A percentile compares a stretch with the other conserved stretches of the same genome.
These are phyloP conservation scores for Hordeum marinum DNA, from an alignment of 176 grass and related monocot genomes.

Conservation along the genomic window DNA sequence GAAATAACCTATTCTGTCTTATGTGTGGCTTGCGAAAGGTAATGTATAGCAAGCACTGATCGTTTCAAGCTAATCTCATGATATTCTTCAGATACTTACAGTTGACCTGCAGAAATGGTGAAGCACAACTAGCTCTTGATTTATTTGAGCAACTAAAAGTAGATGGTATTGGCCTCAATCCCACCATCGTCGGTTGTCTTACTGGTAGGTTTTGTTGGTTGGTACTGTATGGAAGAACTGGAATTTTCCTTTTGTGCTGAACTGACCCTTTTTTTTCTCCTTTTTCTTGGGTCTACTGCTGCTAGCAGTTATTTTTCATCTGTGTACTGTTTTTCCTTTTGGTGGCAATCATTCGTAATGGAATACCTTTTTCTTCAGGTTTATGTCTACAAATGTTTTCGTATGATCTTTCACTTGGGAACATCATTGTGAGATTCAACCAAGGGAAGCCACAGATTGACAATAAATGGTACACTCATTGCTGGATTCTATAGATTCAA, in stretches of 20 bases:
- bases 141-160: slow-evolving; percentile 73
- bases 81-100: slow-evolving; percentile 28
- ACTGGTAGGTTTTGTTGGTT: slow-evolving; percentile 53
- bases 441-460: slow-evolving; percentile 77
- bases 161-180: slow-evolving; percentile 55
- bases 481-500: slow-evolving; percentile 10
- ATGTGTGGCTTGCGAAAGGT: slow-evolving; percentile 93
- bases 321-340: slow-evolving; percentile 2
- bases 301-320: background rate
- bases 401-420: slow-evolving; percentile 55
- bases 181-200: slow-evolving; percentile 67
- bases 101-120: slow-evolving; percentile 57
- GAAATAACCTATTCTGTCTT: slow-evolving; percentile 92
- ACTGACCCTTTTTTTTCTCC: background rate
- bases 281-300: slow-evolving; percentile 9
- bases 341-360: slow-evolving; percentile 6
- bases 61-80: slow-evolving; percentile 27
- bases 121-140: slow-evolving; percentile 78
- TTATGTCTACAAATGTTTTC: slow-evolving; percentile 86
- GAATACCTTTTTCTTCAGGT: slow-evolving; percentile 47
- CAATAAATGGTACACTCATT: slow-evolving; percentile 74
- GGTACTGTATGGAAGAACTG: background rate
- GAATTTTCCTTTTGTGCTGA: slow-evolving; percentile 12
- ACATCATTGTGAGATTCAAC: slow-evolving; percentile 60
- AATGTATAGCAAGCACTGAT: slow-evolving; percentile 27